Evolutionary conservation across 257 asterid genomes (phyloP).

Genomic region (Apocynum venetum): DNA sequence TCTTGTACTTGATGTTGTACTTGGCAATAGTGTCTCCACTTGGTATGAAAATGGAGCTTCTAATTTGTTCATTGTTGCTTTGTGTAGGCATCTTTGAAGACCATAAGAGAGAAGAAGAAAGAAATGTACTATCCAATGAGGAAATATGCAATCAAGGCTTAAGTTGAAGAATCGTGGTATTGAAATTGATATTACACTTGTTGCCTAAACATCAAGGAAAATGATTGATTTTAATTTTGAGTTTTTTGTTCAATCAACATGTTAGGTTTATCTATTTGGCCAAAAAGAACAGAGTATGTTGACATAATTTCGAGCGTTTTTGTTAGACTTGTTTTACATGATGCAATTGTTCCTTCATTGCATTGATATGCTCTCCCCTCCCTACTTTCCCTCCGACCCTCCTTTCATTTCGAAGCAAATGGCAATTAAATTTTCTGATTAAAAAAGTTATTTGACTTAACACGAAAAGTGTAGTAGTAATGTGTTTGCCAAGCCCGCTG

Average conservation of each 20-base stretch:
- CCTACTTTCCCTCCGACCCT: no score
- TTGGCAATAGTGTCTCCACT: not conserved
- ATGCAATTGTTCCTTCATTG: no score
- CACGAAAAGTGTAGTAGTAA: no score
- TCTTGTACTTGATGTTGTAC: not conserved
- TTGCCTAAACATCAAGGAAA: slow-evolving; percentile 4
- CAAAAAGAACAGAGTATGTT: no score
- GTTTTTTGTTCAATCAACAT: slow-evolving; percentile 10
- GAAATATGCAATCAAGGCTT: slow-evolving; percentile 71
- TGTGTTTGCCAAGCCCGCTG: no score
- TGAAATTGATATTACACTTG: slow-evolving; percentile 2
- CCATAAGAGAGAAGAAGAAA: slow-evolving; percentile 63
- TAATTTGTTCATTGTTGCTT: not conserved
- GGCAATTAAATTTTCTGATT: no score
- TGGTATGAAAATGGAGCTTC: not conserved
- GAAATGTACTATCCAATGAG: slow-evolving; percentile 72
- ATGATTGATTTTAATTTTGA: not conserved
- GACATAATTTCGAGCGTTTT: no score
- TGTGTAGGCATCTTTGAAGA: slow-evolving; percentile 63
- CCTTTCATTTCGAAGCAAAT: no score
- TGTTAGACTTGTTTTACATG: not conserved
- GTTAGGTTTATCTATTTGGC: not conserved
- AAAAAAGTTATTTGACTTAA: no score
- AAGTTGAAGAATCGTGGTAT: slow-evolving; percentile 5
- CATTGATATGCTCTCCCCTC: not conserved